Base-by-base conservation (phyloP, 306 rosid genomes). In the Betula pendula region DNA sequence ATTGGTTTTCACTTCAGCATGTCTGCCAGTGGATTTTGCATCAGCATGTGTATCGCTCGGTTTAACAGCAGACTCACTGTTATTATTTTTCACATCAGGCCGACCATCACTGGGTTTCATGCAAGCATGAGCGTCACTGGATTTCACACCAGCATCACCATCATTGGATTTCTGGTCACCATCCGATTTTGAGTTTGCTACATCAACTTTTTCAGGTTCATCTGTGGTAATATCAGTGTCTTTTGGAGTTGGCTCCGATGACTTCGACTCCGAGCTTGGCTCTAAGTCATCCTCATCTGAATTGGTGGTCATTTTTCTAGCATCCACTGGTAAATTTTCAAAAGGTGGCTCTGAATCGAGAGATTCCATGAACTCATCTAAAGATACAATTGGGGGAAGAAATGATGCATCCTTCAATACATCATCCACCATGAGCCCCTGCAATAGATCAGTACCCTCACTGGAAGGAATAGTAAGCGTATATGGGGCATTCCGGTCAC, bases 321-420 rank as follows among this genome's bases (percentile, higher is more conserved):
- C 74, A 72, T 83, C 91, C 11, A 45, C 83, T 0, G 93, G 81
- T 55, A 85, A 69, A 84, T 74, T 87, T 79, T 87, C 94, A 63
- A 96, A 90, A 1, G 97, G 96, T 2, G 96, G 97, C 86, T 91
- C 97, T 3, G 91, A 77, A 79, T 86, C 80, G 75, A 91, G 90
- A 75, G 97, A 89, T 74, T 92, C 92, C 98, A 96, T 96, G 87
- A 96, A 96, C 80, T 96, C 98, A 75, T 96, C 99, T 38, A 91
- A 87, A 22, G 99, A 89, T 56, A 90, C 97, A 40, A 95, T 95
- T 51, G 94, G 94, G 27, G 94, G 91, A 84, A 91, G 96, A 81
- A 81, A 89, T 72, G 90, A 88, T 56, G 90, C 87, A 81, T 89
- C 96, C 87, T 91, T 95, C 75, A 89, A 74, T 45, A 82, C 88